phyloP scores from a whole-genome alignment of 441 rosid genomes.

The Arabidopsis hybrid region DNA sequence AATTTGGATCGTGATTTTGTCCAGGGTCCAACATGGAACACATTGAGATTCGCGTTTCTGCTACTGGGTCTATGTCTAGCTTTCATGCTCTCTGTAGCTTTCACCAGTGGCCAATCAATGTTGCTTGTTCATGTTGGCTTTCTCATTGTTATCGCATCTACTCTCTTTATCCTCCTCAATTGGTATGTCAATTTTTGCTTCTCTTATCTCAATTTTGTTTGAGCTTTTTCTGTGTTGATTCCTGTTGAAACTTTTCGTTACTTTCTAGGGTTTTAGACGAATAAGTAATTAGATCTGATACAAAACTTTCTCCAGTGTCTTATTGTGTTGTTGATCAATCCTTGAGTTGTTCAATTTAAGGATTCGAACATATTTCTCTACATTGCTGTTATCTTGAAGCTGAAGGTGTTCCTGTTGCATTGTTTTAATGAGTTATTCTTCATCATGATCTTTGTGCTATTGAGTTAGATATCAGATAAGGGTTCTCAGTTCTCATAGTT shows the following conservation, averaged over 20 bases:
- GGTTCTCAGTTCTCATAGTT: conserved; percentile 7
- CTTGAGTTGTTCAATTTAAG: conserved; percentile 16
- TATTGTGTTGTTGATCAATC: background rate
- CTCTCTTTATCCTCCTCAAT: conserved; percentile 83
- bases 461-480: conserved; percentile 15
- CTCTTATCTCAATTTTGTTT: background rate
- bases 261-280: no score
- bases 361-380: background rate
- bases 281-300: background rate
- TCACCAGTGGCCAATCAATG: conserved; percentile 74
- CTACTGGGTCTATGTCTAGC: conserved; percentile 73
- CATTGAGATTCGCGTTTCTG: conserved; percentile 73
- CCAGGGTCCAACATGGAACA: conserved; percentile 90
- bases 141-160: conserved; percentile 67
- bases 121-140: conserved; percentile 78
- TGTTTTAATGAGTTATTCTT: no score
- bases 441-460: background rate
- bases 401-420: background rate
- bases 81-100: conserved; percentile 83
- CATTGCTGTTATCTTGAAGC: background rate
- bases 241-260: no score
- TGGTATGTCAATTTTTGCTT: conserved; percentile 54
- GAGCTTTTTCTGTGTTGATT: no score
- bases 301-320: background rate
- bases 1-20: conserved; percentile 31